A percentile compares a stretch with the other conserved stretches of the same genome.
phyloP scores from a whole-genome alignment of 306 rosid species.

The Castanea mollissima region DNA sequence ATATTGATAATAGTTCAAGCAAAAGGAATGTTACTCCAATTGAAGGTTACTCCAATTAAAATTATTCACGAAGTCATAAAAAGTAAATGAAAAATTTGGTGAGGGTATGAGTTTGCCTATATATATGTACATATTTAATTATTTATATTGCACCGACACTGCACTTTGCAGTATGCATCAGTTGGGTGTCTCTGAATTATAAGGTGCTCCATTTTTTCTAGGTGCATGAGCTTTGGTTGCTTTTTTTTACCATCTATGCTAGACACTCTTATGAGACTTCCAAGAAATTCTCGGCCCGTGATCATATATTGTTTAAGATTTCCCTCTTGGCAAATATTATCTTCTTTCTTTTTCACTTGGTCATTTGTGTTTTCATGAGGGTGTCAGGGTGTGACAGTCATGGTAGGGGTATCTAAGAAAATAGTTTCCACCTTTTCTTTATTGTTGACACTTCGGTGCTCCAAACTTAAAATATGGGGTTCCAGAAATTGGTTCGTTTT shows the following conservation, averaged over 20 bases:
- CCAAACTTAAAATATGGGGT: background rate
- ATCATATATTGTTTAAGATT: constrained; percentile 23
- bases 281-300: constrained; percentile 46
- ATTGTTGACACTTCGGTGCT: constrained; percentile 24
- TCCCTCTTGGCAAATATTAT: constrained; percentile 26
- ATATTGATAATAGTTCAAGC: no score
- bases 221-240: constrained; percentile 41
- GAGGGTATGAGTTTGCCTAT: no score
- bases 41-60: no score
- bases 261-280: constrained; percentile 40
- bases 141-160: constrained; percentile 7
- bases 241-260: constrained; percentile 3
- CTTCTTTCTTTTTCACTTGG: constrained; percentile 10
- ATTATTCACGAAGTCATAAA: no score
- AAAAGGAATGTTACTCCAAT: no score
- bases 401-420: constrained; percentile 9
- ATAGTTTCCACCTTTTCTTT: background rate
- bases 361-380: constrained; percentile 5
- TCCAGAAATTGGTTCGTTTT: constrained; percentile 38
- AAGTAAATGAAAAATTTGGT: no score
- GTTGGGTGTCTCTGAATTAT: constrained; percentile 17
- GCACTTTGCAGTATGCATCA: constrained; percentile 14
- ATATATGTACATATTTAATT: background rate
- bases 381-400: constrained; percentile 4
- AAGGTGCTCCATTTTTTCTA: constrained; percentile 18